These are phyloP conservation scores for Cryphonectria nitschkei DNA, from an alignment of 2,329 filamentous ascomycete genomes.

Conservation along the genomic window DNA sequence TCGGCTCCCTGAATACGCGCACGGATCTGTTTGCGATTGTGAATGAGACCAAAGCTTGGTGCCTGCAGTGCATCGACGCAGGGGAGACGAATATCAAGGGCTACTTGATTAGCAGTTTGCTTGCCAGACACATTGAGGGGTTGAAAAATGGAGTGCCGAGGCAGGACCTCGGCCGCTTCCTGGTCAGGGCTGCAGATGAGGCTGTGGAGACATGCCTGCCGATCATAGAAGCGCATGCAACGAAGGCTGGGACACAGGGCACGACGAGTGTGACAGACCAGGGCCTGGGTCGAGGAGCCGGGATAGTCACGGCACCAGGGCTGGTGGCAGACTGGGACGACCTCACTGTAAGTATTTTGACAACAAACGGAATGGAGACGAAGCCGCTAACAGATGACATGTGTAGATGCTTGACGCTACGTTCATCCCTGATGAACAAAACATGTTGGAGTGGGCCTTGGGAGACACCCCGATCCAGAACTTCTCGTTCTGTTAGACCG, in stretches of 20 bases:
- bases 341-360: slow-evolving; percentile 19
- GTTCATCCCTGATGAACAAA: slow-evolving; percentile 7
- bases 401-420: slow-evolving; percentile 22
- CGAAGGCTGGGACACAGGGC: slow-evolving; percentile 19
- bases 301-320: not conserved
- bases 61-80: slow-evolving; percentile 40
- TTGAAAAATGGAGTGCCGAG: slow-evolving; percentile 37
- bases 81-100: slow-evolving; percentile 51
- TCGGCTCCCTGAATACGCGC: slow-evolving; percentile 38
- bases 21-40: slow-evolving; percentile 40
- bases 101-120: slow-evolving; percentile 39
- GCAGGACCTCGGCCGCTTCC: slow-evolving; percentile 38
- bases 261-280: slow-evolving; percentile 17
- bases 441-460: slow-evolving; percentile 16
- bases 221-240: slow-evolving; percentile 40
- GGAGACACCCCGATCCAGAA: slow-evolving; percentile 10
- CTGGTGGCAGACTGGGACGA: slow-evolving; percentile 27
- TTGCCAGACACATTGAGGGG: slow-evolving; percentile 43
- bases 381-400: not conserved
- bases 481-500: slow-evolving; percentile 19
- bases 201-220: slow-evolving; percentile 37
- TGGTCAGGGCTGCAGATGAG: slow-evolving; percentile 36
- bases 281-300: slow-evolving; percentile 17
- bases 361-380: not conserved
- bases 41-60: slow-evolving; percentile 38